Percentiles rank a stretch among this genome's conserved stretches.
Conservation (phyloP, 179 eudicot species). For the Silene coronaria region DNA sequence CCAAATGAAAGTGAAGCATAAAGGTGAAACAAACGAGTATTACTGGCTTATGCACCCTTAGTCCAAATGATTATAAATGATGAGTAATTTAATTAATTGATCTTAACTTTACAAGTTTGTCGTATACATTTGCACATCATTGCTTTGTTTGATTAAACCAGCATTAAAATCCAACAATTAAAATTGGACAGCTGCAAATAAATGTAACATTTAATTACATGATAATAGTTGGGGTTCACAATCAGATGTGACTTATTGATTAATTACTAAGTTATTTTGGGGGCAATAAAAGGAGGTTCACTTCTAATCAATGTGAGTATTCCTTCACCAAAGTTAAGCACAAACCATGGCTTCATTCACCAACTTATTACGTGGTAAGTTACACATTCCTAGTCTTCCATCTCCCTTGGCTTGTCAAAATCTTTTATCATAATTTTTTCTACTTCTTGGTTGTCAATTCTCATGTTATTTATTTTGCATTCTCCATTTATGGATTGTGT, state of each 20-base stretch:
- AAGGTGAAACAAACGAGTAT: background rate
- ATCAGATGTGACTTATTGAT: background rate
- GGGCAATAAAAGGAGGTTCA: constrained; percentile 8
- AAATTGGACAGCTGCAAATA: background rate
- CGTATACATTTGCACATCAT: background rate
- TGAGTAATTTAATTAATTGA: background rate
- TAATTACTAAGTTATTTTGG: background rate
- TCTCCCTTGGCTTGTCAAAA: background rate
- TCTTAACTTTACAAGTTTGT: constrained; percentile 6
- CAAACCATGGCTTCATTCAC: constrained; percentile 2
- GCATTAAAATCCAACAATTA: constrained; percentile 6
- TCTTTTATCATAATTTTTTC: background rate
- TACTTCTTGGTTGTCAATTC: background rate
- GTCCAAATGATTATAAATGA: too few species aligned
- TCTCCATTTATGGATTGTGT: background rate
- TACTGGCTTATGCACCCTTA: background rate
- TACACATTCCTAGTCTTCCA: background rate
- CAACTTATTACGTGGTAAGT: constrained; percentile 11
- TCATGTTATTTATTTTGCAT: background rate
- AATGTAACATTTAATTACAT: background rate
- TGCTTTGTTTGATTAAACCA: background rate
- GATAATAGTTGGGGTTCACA: background rate
- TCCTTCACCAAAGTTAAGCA: background rate
- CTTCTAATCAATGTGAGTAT: background rate
- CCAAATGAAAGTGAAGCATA: background rate